phyloP scores from a whole-genome alignment of 140 eudicot species.

The Stevia rebaudiana region DNA sequence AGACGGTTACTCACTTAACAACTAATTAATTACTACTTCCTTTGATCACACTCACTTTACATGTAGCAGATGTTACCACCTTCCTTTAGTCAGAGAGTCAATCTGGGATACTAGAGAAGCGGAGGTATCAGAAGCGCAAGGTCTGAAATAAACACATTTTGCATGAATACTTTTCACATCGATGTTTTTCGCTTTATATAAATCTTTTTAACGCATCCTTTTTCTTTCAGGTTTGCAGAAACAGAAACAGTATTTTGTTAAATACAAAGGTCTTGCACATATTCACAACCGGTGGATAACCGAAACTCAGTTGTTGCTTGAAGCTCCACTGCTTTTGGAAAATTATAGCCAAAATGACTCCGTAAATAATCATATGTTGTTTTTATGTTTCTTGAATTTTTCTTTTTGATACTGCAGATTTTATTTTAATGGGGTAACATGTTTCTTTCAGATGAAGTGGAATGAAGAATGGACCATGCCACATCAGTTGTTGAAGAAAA shows the following conservation, averaged over 20 bases:
- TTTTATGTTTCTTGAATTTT: conserved; percentile 6
- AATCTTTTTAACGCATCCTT: not conserved
- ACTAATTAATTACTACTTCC: not conserved
- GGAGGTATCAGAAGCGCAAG: conserved; percentile 41
- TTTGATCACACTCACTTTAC: conserved; percentile 7
- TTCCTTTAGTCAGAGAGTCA: conserved; percentile 44
- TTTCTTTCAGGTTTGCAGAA: conserved; percentile 35
- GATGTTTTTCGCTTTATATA: not conserved
- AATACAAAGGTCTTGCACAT: conserved; percentile 73
- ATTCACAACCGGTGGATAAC: conserved; percentile 64
- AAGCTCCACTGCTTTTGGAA: conserved; percentile 40
- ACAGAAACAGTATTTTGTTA: conserved; percentile 65
- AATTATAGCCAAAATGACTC: conserved; percentile 22
- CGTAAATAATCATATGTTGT: conserved; percentile 25
- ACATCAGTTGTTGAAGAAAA: conserved; percentile 47
- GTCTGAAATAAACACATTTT: conserved; percentile 27
- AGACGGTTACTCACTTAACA: not conserved
- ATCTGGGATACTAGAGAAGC: conserved; percentile 62
- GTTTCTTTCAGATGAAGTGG: conserved; percentile 37
- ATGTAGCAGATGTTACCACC: conserved; percentile 48
- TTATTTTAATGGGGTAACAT: not conserved
- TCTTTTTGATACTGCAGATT: not conserved
- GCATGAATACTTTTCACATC: not conserved
- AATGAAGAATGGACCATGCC: conserved; percentile 58
- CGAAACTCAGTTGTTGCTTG: conserved; percentile 43